Conservation (phyloP, 768 basidiomycete species). For the Boletus barrowsii region DNA sequence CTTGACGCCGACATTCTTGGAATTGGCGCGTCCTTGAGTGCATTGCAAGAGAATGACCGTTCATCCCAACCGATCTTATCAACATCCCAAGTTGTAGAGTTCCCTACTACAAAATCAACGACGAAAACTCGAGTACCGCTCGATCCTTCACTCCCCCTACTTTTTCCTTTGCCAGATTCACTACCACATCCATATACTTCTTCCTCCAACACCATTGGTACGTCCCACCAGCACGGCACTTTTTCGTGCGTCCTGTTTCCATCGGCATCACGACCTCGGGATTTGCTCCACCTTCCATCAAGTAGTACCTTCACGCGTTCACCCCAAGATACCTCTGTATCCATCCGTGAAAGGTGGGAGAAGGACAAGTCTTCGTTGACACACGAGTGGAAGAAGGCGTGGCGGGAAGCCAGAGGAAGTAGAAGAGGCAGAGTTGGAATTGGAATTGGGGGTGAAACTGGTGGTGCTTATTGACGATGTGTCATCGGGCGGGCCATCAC, state of each 20-base stretch:
- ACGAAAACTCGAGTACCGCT: slow-evolving; percentile 33
- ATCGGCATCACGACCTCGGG: slow-evolving; percentile 44
- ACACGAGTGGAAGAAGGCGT: slow-evolving; percentile 72
- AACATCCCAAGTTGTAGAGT: not conserved
- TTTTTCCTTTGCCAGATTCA: slow-evolving; percentile 52
- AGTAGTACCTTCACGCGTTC: slow-evolving; percentile 19
- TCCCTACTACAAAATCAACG: not conserved
- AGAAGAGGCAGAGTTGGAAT: slow-evolving; percentile 51
- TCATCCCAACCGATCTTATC: slow-evolving; percentile 3
- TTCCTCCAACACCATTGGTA: slow-evolving; percentile 8
- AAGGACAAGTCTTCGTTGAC: slow-evolving; percentile 64
- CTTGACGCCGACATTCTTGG: slow-evolving; percentile 54
- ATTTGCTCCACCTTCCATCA: slow-evolving; percentile 39
- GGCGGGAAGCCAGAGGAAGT: slow-evolving; percentile 71
- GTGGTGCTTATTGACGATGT: slow-evolving; percentile 8
- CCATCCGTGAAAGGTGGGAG: slow-evolving; percentile 67
- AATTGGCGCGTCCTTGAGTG: slow-evolving; percentile 13
- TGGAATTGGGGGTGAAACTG: slow-evolving; percentile 36
- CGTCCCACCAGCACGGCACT: slow-evolving; percentile 16
- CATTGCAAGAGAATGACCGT: not conserved
- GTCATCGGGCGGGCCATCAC: not conserved
- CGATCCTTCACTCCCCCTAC: slow-evolving; percentile 54
- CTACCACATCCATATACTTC: slow-evolving; percentile 14
- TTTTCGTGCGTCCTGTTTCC: slow-evolving; percentile 21
- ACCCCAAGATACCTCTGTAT: slow-evolving; percentile 35